These are phyloP conservation scores for Wickerhamiella galacta DNA, from an alignment of 805 yeast genomes.

Conservation along the genomic window DNA sequence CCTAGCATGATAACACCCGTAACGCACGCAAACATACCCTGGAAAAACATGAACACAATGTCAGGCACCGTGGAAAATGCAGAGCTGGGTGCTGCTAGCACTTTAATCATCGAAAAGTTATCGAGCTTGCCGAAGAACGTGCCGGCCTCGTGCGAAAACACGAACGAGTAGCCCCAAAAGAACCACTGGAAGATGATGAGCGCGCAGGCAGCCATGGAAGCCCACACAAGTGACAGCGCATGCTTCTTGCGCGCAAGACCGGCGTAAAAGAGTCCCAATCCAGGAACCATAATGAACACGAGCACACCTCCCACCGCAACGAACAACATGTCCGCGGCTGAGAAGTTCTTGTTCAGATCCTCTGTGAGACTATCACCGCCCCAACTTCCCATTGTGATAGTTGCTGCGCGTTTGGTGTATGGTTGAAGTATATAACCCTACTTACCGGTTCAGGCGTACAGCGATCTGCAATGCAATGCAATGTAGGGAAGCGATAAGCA, in stretches of 20 bases:
- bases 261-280: slow-evolving; percentile 82
- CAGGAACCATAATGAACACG: slow-evolving; percentile 95
- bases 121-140: slow-evolving; percentile 65
- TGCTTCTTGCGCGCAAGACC: slow-evolving; percentile 92
- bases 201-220: slow-evolving; percentile 76
- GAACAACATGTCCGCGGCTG: slow-evolving; percentile 66
- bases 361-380: slow-evolving; percentile 68
- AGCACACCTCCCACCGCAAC: slow-evolving; percentile 57
- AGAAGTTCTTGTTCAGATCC: slow-evolving; percentile 51
- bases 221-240: slow-evolving; percentile 89
- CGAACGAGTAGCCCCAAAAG: slow-evolving; percentile 92
- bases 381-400: slow-evolving; percentile 27
- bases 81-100: slow-evolving; percentile 63
- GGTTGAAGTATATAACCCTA: too few relatives aligned
- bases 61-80: slow-evolving; percentile 57
- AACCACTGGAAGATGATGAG: slow-evolving; percentile 89
- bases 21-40: slow-evolving; percentile 90
- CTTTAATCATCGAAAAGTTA: slow-evolving; percentile 66
- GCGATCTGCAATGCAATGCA: too few relatives aligned
- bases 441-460: too few relatives aligned
- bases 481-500: too few relatives aligned
- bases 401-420: too few relatives aligned
- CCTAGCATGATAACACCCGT: slow-evolving; percentile 92
- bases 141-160: slow-evolving; percentile 56
- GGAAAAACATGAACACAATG: slow-evolving; percentile 75